These are phyloP conservation scores for Apiospora malaysiana DNA, from an alignment of 2,329 filamentous ascomycete species.

Conservation along the genomic window DNA sequence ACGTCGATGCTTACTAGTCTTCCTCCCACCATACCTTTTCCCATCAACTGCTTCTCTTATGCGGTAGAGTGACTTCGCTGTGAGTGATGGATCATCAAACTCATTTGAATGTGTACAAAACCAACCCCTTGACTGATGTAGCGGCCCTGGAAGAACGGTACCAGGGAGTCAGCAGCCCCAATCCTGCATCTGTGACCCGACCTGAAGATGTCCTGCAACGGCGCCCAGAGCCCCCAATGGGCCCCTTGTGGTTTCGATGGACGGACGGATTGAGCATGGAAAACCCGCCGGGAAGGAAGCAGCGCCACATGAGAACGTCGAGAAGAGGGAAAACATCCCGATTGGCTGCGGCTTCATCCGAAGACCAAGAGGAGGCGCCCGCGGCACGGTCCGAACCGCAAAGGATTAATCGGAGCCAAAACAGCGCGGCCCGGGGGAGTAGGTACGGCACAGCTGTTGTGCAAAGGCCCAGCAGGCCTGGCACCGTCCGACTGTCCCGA, in stretches of 20 bases:
- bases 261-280: background rate
- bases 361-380: background rate
- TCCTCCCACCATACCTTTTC: background rate
- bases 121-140: background rate
- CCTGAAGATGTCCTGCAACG: background rate
- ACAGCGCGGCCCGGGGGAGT: too few species aligned
- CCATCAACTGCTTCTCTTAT: too few species aligned
- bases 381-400: background rate
- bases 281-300: background rate
- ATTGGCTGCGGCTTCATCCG: background rate
- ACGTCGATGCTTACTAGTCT: background rate
- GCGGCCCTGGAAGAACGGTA: background rate
- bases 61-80: background rate
- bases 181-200: too few species aligned
- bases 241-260: background rate
- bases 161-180: background rate
- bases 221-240: background rate
- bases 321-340: background rate
- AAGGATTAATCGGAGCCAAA: background rate
- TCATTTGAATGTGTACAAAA: background rate
- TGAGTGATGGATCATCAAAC: background rate
- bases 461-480: too few species aligned
- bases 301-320: background rate
- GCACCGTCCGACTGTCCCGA: background rate
- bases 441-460: background rate